phyloP scores from a whole-genome alignment of 371 early-diverging fungal species.

The Mortierella sp. region DNA sequence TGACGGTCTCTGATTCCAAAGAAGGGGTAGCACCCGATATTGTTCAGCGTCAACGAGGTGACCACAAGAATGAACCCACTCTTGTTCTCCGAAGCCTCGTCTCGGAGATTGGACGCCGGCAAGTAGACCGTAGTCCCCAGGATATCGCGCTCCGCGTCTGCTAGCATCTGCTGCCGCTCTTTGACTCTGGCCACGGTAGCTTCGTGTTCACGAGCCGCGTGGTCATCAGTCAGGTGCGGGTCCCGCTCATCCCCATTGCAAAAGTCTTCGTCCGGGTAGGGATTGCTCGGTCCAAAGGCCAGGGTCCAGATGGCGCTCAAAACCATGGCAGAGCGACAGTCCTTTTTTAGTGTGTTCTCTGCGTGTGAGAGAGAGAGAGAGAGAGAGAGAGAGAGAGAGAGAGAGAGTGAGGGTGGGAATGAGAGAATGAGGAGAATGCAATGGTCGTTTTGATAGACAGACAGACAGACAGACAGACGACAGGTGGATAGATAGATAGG shows the following conservation, averaged over 20 bases:
- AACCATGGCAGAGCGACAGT: slow-evolving; percentile 22
- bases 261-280: slow-evolving; percentile 16
- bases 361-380: not conserved
- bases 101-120: slow-evolving; percentile 28
- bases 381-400: not conserved
- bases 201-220: not conserved
- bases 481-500: not conserved
- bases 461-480: not conserved
- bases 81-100: slow-evolving; percentile 61
- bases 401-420: not conserved
- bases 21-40: slow-evolving; percentile 66
- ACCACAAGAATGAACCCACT: slow-evolving; percentile 62
- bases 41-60: slow-evolving; percentile 66
- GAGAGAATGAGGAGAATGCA: not conserved
- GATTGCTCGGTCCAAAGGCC: slow-evolving; percentile 46
- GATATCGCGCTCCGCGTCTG: slow-evolving; percentile 36
- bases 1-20: slow-evolving; percentile 65
- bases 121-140: slow-evolving; percentile 43
- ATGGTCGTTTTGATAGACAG: not conserved
- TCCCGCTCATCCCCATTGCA: no score
- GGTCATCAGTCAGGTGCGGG: not conserved
- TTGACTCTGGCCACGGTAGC: slow-evolving; percentile 22
- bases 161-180: slow-evolving; percentile 23
- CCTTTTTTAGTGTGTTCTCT: not conserved
- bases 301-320: slow-evolving; percentile 51